A percentile compares a stretch with the other conserved stretches of the same genome.
These are phyloP conservation scores for Barnettozyma hawaiiensis DNA, from an alignment of 1,139 yeast species.

Conservation along the genomic window DNA sequence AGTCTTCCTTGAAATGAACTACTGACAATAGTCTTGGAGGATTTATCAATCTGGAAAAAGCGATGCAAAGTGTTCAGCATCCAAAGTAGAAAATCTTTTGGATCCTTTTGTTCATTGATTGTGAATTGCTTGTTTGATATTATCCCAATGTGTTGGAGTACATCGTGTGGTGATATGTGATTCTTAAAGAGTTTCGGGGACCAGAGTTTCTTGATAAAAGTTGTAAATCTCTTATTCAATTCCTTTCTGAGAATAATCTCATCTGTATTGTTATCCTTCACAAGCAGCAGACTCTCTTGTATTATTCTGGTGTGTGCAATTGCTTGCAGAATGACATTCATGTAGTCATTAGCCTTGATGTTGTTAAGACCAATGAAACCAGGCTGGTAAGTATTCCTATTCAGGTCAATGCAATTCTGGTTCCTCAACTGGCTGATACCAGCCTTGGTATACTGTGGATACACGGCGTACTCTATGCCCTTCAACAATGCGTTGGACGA, in stretches of 20 bases:
- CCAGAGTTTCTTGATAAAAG: constrained; percentile 60
- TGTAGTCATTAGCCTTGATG: constrained; percentile 43
- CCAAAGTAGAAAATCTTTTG: constrained; percentile 57
- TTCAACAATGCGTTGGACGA: constrained; percentile 38
- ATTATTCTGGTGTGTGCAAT: constrained; percentile 49
- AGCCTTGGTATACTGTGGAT: constrained; percentile 43
- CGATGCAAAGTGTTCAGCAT: constrained; percentile 44
- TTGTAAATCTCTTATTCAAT: constrained; percentile 35
- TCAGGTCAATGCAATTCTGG: constrained; percentile 33
- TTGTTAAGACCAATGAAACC: constrained; percentile 66
- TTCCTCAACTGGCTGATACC: constrained; percentile 30
- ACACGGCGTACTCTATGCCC: constrained; percentile 47
- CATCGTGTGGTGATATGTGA: constrained; percentile 65
- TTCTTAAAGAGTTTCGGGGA: constrained; percentile 49
- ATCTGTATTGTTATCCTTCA: constrained; percentile 18
- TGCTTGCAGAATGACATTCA: constrained; percentile 53
- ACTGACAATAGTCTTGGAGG: constrained; percentile 23
- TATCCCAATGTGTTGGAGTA: constrained; percentile 44
- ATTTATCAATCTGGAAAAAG: constrained; percentile 30
- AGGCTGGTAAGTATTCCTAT: constrained; percentile 42
- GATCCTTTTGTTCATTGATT: constrained; percentile 38
- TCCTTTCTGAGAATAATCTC: constrained; percentile 17
- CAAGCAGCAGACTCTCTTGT: constrained; percentile 44
- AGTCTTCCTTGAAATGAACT: constrained; percentile 51
- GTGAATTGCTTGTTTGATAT: constrained; percentile 40